A percentile compares a stretch with the other conserved stretches of the same genome.
These are phyloP conservation scores for Bruguiera gymnorhiza DNA, from an alignment of 345 rosid species.

Conservation along the genomic window DNA sequence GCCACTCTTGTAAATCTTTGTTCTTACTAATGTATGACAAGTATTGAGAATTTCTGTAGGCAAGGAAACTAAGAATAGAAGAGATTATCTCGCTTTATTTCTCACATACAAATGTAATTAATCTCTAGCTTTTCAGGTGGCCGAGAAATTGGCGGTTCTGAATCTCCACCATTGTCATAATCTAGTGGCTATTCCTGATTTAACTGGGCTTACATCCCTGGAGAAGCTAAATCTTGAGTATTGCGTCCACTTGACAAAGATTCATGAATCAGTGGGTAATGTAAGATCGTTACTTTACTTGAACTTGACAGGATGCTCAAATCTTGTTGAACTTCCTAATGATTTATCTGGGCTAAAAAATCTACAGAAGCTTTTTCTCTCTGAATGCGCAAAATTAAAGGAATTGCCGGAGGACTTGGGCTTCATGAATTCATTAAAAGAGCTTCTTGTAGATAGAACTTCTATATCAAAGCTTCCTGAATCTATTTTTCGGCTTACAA, in stretches of 20 bases:
- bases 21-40: no score
- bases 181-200: conserved; percentile 40
- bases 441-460: conserved; percentile 43
- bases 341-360: conserved; percentile 40
- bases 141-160: conserved; percentile 42
- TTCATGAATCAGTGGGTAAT: conserved; percentile 42
- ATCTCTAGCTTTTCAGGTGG: conserved; percentile 23
- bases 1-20: not conserved
- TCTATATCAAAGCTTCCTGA: conserved; percentile 38
- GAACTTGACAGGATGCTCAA: conserved; percentile 37
- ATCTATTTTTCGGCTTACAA: conserved; percentile 34
- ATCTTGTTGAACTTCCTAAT: conserved; percentile 36
- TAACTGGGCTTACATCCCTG: conserved; percentile 30
- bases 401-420: conserved; percentile 39
- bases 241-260: conserved; percentile 28
- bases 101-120: not conserved
- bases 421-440: conserved; percentile 43
- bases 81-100: no score
- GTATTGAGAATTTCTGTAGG: not conserved
- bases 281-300: conserved; percentile 29
- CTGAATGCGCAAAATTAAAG: conserved; percentile 32
- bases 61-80: no score
- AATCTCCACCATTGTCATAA: conserved; percentile 36
- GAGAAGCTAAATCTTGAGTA: conserved; percentile 42
- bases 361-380: conserved; percentile 42